Percentiles rank a stretch among this genome's conserved stretches.
These are phyloP conservation scores for Talaromyces atroroseus DNA, from an alignment of 2,329 filamentous ascomycete genomes.

Conservation along the genomic window DNA sequence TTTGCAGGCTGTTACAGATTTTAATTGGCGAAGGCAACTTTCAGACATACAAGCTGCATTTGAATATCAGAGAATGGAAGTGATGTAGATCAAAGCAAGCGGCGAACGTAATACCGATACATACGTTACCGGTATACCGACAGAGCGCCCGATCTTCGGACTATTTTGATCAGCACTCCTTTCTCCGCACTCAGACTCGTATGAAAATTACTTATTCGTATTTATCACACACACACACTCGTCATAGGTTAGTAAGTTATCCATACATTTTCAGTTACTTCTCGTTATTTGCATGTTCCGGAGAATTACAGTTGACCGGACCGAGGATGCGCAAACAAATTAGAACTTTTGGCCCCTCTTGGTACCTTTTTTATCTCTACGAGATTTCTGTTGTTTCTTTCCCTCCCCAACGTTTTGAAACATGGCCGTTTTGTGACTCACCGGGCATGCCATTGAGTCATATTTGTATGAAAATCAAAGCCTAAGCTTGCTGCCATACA, in stretches of 20 bases:
- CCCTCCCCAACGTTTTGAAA: background rate
- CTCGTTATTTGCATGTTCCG: background rate
- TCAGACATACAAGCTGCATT: too few relatives aligned
- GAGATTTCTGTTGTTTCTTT: background rate
- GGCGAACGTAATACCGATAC: background rate
- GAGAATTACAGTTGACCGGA: background rate
- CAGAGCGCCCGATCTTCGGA: too few relatives aligned
- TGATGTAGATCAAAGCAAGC: too few relatives aligned
- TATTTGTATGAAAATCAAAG: background rate
- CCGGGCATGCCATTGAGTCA: background rate
- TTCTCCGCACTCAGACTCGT: background rate
- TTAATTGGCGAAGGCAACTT: too few relatives aligned
- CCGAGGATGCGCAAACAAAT: background rate
- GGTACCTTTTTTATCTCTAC: background rate
- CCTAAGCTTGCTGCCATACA: too few relatives aligned
- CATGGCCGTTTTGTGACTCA: background rate
- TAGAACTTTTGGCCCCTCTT: background rate
- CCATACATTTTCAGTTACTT: background rate
- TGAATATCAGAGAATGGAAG: too few relatives aligned
- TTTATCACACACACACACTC: background rate
- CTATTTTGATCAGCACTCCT: too few relatives aligned
- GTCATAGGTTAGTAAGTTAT: background rate
- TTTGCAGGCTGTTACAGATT: background rate
- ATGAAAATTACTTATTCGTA: background rate
- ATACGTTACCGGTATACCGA: background rate